Evolutionary conservation across 2,329 filamentous ascomycete genomes (phyloP), one percentile per base, ranked within the genome.

Genomic region (Fusarium nodosum): DNA sequence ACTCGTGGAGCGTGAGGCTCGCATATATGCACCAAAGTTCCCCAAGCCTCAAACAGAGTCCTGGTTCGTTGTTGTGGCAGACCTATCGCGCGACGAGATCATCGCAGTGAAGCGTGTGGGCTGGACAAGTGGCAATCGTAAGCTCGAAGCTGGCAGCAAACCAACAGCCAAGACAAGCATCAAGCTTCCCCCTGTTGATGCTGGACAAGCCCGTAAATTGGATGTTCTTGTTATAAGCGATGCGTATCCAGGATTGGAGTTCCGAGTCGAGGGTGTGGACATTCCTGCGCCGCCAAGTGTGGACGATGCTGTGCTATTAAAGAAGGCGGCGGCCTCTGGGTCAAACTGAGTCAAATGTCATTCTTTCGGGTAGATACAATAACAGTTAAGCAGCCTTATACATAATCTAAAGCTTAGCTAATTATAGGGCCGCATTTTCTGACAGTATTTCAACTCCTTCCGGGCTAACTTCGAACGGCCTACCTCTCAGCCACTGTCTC

Each of bases 31-130:
- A 0, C 95, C 97, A 4, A 87, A 88, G 24, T 98, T 97, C 81
- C 95, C 95, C 2, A 99, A 99, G 80, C 90, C 94, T 18, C 96
- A 99, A 79, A 96, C 90, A 0, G 96, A 99, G 76, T 94, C 94
- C 0, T 98, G 91, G 87, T 98, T 99, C 79, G 88, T 96, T 16
- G 77, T 98, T 24, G 86, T 97, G 0, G 90, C 89, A 9, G 89
- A 92, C 72, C 75, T 87, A 4, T 82, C 82, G 1, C 86, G 81
- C 9, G 93, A 95, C 62, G 93, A 97, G 72, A 85, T 98, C 39
- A 80, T 97, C 6, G 95, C 92, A 4, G 84, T 99, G 67, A 98
- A 97, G 85, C 85, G 96, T 31, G 87, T 96, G 0, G 90, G 90
- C 3, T 98, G 96, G 94, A 77, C 77, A 36, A 60, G 57, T 31